Percentiles rank a stretch among this genome's conserved stretches.
phyloP scores from a whole-genome alignment of 495 filamentous ascomycete genomes.

The Trichocladium antarcticum region DNA sequence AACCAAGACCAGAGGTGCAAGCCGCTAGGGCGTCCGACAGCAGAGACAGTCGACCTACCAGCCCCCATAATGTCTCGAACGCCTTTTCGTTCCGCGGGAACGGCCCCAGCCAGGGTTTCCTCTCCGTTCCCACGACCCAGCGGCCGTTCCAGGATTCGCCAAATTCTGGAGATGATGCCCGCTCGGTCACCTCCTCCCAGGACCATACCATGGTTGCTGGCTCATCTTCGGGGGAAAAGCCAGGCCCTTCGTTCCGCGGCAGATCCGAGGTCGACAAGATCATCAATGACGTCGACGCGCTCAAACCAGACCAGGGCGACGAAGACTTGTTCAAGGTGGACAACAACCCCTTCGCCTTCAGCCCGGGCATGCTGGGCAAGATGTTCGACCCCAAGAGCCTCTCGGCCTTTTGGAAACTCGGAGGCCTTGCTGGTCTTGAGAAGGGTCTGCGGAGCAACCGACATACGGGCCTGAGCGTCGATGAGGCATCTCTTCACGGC shows the following conservation, averaged over 20 bases:
- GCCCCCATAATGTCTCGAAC: conserved; percentile 80
- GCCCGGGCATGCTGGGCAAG: conserved; percentile 60
- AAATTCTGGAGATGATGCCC: conserved; percentile 41
- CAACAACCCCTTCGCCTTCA: conserved; percentile 62
- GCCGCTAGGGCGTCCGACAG: conserved; percentile 58
- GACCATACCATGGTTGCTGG: conserved; percentile 32
- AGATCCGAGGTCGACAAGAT: conserved; percentile 36
- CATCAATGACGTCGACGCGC: conserved; percentile 42
- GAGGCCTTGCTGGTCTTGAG: conserved; percentile 56
- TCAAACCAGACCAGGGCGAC: conserved; percentile 55
- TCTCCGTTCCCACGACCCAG: conserved; percentile 39
- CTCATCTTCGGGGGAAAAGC: conserved; percentile 32
- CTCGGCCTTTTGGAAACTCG: conserved; percentile 56
- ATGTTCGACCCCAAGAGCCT: conserved; percentile 66
- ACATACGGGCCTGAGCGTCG: conserved; percentile 51
- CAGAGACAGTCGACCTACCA: conserved; percentile 70
- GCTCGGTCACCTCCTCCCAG: conserved; percentile 35
- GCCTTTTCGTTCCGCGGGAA: conserved; percentile 42
- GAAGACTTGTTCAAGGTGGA: conserved; percentile 53
- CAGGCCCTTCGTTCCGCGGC: conserved; percentile 18
- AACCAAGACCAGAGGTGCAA: conserved; percentile 45
- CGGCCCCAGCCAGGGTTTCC: conserved; percentile 35
- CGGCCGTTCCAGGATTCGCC: conserved; percentile 45
- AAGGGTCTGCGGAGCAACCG: conserved; percentile 57
- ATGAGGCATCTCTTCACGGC: conserved; percentile 50